Evolutionary conservation across 1,284 basidiomycete species (phyloP), one percentile per base, ranked within the genome.

Genomic region (Apiotrichum mycotoxinovorans): DNA sequence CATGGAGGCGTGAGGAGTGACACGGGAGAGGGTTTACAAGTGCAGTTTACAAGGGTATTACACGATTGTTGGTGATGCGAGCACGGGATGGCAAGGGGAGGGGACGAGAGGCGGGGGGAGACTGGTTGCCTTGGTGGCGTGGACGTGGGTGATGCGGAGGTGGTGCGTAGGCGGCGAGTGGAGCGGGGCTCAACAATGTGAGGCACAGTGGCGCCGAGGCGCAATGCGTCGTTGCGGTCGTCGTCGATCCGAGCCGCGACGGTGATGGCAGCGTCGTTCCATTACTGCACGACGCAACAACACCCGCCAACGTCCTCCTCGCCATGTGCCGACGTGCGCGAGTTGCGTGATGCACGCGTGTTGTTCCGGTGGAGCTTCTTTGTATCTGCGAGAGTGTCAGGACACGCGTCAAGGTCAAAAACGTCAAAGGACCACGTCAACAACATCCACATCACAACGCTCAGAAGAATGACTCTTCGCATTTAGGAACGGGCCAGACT

Each of bases 261-360:
- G 30, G 5, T 5, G 30, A 5, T 30, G 7, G 30, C 30, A 5
- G 5, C 7, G 7, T 5, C 14, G 46, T 30, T 1, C 15, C 3
- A 1, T 49, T 51, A 74, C 73, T 71, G 71, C 64, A 74, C 72
- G 33, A 70, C 56, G 55, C 73, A 75, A 51, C 66, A 67, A 58
- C 73, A 75, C 22, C 72, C 70, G 25, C 67, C 64, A 3, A 68
- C 69, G 26, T 71, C 66, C 37, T 70, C 71, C 26, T 69, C 66
- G 25, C 50, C 33, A 4, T 62, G 50, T 26, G 56, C 26, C 30
- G 45, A 40, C 25, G 35, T 27, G 18, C n/a, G 43, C 30, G 30
- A 30, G 30, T 30, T 30, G 22, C 38, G n/a, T 47, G 57, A 59
- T 35, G 52, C 46, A 57, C 52, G 52, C 35, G 57, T 51, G 14